phyloP scores from a whole-genome alignment of 192 early-diverging fungal genomes.

The Mortierella claussenii region DNA sequence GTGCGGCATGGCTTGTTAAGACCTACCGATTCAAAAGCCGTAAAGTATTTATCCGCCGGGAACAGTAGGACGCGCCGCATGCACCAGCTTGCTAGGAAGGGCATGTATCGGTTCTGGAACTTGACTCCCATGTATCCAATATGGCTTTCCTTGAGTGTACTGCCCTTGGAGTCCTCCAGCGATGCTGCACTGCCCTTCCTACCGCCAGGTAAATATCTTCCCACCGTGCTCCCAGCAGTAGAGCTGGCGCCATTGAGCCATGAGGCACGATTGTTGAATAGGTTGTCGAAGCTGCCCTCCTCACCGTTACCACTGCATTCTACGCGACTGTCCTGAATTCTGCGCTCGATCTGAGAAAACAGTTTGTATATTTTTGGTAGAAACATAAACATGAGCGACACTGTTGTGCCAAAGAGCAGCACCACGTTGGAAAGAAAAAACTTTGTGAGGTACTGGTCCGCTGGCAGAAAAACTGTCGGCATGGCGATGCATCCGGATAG shows the following conservation, averaged over 20 bases:
- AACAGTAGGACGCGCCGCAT: slow-evolving; percentile 61
- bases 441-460: slow-evolving; percentile 56
- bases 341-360: slow-evolving; percentile 34
- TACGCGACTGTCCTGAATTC: background rate
- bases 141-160: slow-evolving; percentile 50
- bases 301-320: slow-evolving; percentile 1
- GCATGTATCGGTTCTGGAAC: slow-evolving; percentile 55
- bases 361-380: slow-evolving; percentile 58
- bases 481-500: slow-evolving; percentile 57
- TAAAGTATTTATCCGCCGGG: slow-evolving; percentile 57
- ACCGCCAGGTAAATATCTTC: slow-evolving; percentile 18
- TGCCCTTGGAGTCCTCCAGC: slow-evolving; percentile 12
- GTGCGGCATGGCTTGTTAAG: background rate
- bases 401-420: slow-evolving; percentile 57
- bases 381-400: slow-evolving; percentile 61
- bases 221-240: slow-evolving; percentile 9
- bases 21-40: slow-evolving; percentile 53
- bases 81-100: slow-evolving; percentile 59
- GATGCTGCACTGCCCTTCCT: slow-evolving; percentile 25
- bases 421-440: slow-evolving; percentile 56
- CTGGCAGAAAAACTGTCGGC: slow-evolving; percentile 49
- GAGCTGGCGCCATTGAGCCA: slow-evolving; percentile 13
- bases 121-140: slow-evolving; percentile 59
- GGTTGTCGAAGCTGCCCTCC: slow-evolving; percentile 14
- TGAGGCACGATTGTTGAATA: slow-evolving; percentile 30